Conservation (phyloP, 1,284 basidiomycete species). For the Tilletia horrida region DNA sequence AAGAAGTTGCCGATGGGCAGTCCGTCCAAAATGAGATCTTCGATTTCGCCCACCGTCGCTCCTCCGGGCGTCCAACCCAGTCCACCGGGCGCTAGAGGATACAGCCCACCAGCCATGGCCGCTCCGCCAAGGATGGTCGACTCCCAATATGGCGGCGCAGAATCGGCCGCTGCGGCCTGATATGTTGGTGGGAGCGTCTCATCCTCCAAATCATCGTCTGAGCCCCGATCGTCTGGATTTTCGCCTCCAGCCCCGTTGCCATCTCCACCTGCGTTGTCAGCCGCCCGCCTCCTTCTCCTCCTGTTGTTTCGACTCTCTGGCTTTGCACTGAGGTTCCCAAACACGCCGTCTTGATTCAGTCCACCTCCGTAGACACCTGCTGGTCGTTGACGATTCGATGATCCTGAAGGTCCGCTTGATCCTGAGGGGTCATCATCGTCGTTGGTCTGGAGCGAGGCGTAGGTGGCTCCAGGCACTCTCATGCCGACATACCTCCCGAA, state of each 20-base stretch:
- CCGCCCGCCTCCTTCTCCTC: conserved; percentile 34
- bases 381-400: conserved; percentile 23
- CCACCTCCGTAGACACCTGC: conserved; percentile 65
- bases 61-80: conserved; percentile 52
- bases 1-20: conserved; percentile 64
- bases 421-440: conserved; percentile 21
- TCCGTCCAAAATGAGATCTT: conserved; percentile 63
- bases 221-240: conserved; percentile 59
- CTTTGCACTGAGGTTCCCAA: conserved; percentile 90
- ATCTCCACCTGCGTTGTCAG: background rate
- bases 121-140: conserved; percentile 70
- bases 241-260: conserved; percentile 13
- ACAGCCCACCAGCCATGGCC: conserved; percentile 28
- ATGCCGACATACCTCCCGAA: conserved; percentile 52
- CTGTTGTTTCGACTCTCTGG: conserved; percentile 58
- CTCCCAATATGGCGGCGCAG: conserved; percentile 95
- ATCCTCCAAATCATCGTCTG: conserved; percentile 62
- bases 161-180: conserved; percentile 78
- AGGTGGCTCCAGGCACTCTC: conserved; percentile 51
- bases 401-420: background rate
- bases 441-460: conserved; percentile 30
- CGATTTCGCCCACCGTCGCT: conserved; percentile 50
- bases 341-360: conserved; percentile 86
- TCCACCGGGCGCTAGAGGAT: conserved; percentile 59
- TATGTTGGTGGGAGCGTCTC: conserved; percentile 69